Base-by-base conservation (phyloP, 352 stramenopile species). In the Phytopythium oedochilum region DNA sequence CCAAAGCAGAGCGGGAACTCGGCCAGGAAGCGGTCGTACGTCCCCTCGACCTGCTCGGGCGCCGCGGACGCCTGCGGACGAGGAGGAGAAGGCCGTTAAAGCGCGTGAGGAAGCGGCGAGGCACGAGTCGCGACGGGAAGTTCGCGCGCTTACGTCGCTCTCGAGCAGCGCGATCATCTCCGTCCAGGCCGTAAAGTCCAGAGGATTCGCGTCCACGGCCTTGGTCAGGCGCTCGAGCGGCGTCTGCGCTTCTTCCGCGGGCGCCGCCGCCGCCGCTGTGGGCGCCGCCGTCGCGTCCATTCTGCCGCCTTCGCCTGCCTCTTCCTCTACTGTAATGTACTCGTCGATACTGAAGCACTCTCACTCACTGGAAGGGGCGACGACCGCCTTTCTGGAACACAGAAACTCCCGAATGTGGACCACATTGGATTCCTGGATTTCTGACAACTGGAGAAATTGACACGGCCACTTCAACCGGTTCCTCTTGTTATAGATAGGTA, bases 1-100 rank as follows among this genome's bases (percentile, higher is more conserved):
- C 83, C 83, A 64, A 89, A 92, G 54, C 83, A 92, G 39, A 92
- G 68, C 38, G 83, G 83, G 45, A 92, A 92, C 61, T 89, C 78
- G 23, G 15, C 40, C 58, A 92, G 65, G 51, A 92, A 92, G 34
- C 61, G 71, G 38, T 90, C 80, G 36, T 82, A 92, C 51, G 78
- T 88, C 18, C 64, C n/a, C 49, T 83, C 78, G 40, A 90, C 75
- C 5, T 64, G 82, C 61, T 88, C 83, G 10, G 59, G 67, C 22
- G 70, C 44, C 34, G 77, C 70, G 7, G 44, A 42, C 38, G 73
- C 29, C 73, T 86, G 32, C n/a, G 18, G 14, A n/a, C 8, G 20
- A 45, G 5, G 26, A 52, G 34, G 1, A 25, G 31, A n/a, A n/a
- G n/a, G n/a, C n/a, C n/a, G n/a, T n/a, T n/a, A n/a, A n/a, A n/a